These are phyloP conservation scores for Lepiota brunneoincarnata DNA, from an alignment of 768 basidiomycete genomes.

Conservation along the genomic window DNA sequence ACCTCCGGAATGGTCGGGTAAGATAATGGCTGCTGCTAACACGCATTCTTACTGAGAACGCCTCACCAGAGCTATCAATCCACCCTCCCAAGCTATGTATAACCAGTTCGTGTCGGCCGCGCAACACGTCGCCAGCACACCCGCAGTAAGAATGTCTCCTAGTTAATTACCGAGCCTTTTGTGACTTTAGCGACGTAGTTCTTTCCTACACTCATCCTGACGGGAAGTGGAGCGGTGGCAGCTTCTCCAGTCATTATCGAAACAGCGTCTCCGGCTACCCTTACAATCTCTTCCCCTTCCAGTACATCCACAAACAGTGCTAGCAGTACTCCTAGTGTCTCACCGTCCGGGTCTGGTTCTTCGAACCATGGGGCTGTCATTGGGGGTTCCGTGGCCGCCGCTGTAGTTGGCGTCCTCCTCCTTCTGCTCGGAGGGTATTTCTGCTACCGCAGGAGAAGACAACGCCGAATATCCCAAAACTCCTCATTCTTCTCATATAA, in stretches of 20 bases:
- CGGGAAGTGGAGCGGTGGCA: slow-evolving; percentile 34
- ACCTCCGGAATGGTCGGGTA: slow-evolving; percentile 38
- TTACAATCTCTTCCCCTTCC: slow-evolving; percentile 8
- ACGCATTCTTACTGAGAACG: background rate
- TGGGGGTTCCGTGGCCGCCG: slow-evolving; percentile 19
- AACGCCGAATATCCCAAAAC: background rate
- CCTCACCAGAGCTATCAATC: slow-evolving; percentile 32
- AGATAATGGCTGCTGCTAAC: slow-evolving; percentile 11
- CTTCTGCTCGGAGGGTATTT: slow-evolving; percentile 2
- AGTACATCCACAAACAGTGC: slow-evolving; percentile 3
- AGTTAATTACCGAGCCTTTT: background rate
- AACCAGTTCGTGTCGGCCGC: slow-evolving; percentile 25
- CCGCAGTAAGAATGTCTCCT: slow-evolving; percentile 20
- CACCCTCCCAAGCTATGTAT: slow-evolving; percentile 23
- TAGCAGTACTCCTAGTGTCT: slow-evolving; percentile 6
- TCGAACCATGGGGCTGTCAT: slow-evolving; percentile 15
- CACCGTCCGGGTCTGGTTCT: slow-evolving; percentile 11
- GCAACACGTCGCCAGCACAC: slow-evolving; percentile 22
- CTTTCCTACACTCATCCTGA: slow-evolving; percentile 20
- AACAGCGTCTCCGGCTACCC: slow-evolving; percentile 11
- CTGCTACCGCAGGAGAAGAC: slow-evolving; percentile 13
- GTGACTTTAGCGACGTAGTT: slow-evolving; percentile 16
- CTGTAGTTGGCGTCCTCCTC: slow-evolving; percentile 12
- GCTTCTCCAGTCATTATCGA: slow-evolving; percentile 14
- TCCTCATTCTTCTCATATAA: slow-evolving; percentile 19